Percentiles rank a stretch among this genome's conserved stretches.
These are phyloP conservation scores for Sicyos baderoa DNA, from an alignment of 306 rosid genomes.

Conservation along the genomic window DNA sequence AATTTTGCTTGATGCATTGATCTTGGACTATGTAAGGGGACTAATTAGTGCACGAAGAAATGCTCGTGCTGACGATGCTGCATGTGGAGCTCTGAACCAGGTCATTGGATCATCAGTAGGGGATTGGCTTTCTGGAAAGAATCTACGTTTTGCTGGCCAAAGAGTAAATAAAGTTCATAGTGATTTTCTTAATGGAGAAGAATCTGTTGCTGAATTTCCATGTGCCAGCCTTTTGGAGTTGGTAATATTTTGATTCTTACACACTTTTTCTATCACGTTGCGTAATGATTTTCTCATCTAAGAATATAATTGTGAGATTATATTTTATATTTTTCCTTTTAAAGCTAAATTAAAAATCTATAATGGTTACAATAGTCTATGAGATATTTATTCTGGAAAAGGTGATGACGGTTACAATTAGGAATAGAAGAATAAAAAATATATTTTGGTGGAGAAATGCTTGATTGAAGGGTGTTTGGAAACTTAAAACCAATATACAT, in stretches of 20 bases:
- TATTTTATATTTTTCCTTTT: background rate
- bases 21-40: slow-evolving; percentile 82
- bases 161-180: slow-evolving; percentile 29
- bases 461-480: background rate
- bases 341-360: background rate
- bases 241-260: slow-evolving; percentile 39
- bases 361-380: background rate
- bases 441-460: slow-evolving; percentile 7
- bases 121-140: slow-evolving; percentile 43
- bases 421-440: slow-evolving; percentile 8
- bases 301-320: background rate
- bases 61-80: slow-evolving; percentile 62
- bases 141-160: slow-evolving; percentile 27
- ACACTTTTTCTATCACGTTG: background rate
- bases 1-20: slow-evolving; percentile 59
- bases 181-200: slow-evolving; percentile 55
- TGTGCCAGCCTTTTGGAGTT: slow-evolving; percentile 70
- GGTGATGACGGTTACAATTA: background rate
- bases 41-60: slow-evolving; percentile 66
- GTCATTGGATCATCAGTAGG: slow-evolving; percentile 48
- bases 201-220: slow-evolving; percentile 91
- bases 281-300: slow-evolving; percentile 1
- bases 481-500: background rate
- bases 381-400: background rate
- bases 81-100: slow-evolving; percentile 58